These are phyloP conservation scores for Sporothrix dimorphospora DNA, from an alignment of 2,329 filamentous ascomycete genomes.

Conservation along the genomic window DNA sequence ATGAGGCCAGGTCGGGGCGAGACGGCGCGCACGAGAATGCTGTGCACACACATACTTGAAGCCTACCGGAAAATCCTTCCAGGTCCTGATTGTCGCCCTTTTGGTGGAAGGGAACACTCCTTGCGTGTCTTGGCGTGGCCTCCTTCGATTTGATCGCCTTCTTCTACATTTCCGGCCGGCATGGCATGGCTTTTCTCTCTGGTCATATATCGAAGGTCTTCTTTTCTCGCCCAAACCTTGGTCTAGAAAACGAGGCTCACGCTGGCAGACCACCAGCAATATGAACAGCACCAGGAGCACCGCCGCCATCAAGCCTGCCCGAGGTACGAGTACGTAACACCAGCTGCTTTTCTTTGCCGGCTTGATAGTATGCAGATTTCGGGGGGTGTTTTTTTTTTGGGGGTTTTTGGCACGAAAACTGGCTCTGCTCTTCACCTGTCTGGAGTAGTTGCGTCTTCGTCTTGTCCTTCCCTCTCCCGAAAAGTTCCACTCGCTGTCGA, in stretches of 20 bases:
- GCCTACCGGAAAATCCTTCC: neutral
- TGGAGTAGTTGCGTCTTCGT: neutral
- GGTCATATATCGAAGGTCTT: neutral
- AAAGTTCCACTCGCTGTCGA: conserved; percentile 2
- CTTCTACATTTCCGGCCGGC: neutral
- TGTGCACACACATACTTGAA: conserved; percentile 4
- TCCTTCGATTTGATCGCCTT: conserved; percentile 1
- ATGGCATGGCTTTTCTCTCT: neutral
- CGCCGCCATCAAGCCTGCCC: neutral
- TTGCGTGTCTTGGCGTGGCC: neutral
- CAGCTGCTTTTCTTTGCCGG: neutral
- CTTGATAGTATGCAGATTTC: conserved; percentile 13
- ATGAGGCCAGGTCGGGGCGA: neutral
- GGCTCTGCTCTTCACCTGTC: neutral
- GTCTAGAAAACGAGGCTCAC: neutral
- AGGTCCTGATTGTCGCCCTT: neutral
- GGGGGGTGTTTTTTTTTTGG: neutral
- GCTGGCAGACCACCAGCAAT: neutral
- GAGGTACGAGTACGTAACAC: neutral
- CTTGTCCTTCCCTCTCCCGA: neutral
- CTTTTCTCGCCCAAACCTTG: conserved; percentile 2
- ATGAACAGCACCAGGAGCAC: neutral
- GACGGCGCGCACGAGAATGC: neutral
- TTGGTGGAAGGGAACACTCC: neutral
- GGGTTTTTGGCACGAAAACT: neutral